Evolutionary conservation across 208 protist species (phyloP).

Genomic region (Trypanosoma vivax): DNA sequence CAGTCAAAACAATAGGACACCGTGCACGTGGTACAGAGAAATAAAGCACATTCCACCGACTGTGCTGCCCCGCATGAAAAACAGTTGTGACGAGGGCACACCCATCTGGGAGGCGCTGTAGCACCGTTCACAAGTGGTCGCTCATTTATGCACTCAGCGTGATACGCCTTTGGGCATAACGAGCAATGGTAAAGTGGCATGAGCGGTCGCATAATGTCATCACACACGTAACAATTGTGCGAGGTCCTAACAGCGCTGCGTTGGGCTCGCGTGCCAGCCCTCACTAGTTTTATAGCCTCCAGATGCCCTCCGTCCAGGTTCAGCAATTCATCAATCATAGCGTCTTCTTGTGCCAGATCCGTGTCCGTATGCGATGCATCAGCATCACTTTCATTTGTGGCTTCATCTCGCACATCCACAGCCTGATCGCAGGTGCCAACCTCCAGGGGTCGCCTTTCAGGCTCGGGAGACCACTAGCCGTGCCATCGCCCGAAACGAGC

Average conservation of each 20-base stretch:
- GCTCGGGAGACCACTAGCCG: neutral
- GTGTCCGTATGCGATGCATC: neutral
- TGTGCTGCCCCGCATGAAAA: conserved; percentile 51
- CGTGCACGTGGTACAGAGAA: conserved; percentile 77
- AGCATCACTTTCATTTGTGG: neutral
- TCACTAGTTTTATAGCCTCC: conserved; percentile 1
- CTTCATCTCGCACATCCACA: neutral
- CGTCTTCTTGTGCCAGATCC: conserved; percentile 21
- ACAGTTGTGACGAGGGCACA: conserved; percentile 71
- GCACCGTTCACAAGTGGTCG: conserved; percentile 21
- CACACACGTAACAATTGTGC: conserved; percentile 69
- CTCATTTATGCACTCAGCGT: conserved; percentile 65
- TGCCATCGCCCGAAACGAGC: too few relatives aligned
- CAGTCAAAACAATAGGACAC: conserved; percentile 85
- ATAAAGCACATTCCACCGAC: conserved; percentile 62
- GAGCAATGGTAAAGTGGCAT: conserved; percentile 78
- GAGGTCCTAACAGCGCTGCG: conserved; percentile 17
- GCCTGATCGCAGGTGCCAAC: too few relatives aligned
- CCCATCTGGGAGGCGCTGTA: conserved; percentile 38
- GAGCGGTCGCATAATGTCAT: conserved; percentile 65
- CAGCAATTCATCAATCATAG: conserved; percentile 48
- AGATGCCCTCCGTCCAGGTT: conserved; percentile 35
- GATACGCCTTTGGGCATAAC: conserved; percentile 78
- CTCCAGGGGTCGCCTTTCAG: too few relatives aligned
- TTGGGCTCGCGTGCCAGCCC: neutral